Evolutionary conservation across 345 rosid species (phyloP), one percentile per base, ranked within the genome.

Genomic region (Litchi chinensis): DNA sequence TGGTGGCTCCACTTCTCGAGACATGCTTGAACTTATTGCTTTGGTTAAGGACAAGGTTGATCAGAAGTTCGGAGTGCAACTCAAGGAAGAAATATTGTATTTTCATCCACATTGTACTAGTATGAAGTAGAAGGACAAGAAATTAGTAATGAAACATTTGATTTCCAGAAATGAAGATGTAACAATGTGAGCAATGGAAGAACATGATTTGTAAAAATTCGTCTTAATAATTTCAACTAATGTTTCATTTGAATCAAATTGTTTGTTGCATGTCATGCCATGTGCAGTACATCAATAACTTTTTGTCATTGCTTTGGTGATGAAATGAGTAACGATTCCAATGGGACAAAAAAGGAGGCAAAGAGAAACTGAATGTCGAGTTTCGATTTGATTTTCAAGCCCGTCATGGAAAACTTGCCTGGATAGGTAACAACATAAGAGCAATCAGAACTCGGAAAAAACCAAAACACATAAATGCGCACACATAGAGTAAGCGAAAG

Each of bases 371-470:
- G 98, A 93, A 79, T 95, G 99, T 54, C 98, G 90, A 32, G 99
- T 93, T 87, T 95, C 99, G 0, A 95, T 81, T 77, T 86, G 76
- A 69, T 95, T 92, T 79, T 82, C 86, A 66, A 93, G 72, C 32
- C 99, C 99, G 73, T 95, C 98, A 4, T 79, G 87, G 77, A 85
- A 95, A 77, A 95, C 93, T 83, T 93, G 97, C 86, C 99, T 95
- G 90, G 63, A 83, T 12, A 24, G 60, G 21, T 37, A 64, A 54
- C 7, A 41, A 65, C 56, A 18, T 13, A 63, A 57, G 18, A 46
- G 21, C 22, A 32, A 73, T 85, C 83, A 56, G 77, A 15, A 48
- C 10, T 16, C 60, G 21, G 39, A 76, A 24, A 40, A 43, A 24
- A 26, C 0, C 28, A 65, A n/a, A 2, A 50, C 69, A 8, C n/a